Conservation (phyloP, 2,329 filamentous ascomycete species). For the Paramyrothecium sp. region DNA sequence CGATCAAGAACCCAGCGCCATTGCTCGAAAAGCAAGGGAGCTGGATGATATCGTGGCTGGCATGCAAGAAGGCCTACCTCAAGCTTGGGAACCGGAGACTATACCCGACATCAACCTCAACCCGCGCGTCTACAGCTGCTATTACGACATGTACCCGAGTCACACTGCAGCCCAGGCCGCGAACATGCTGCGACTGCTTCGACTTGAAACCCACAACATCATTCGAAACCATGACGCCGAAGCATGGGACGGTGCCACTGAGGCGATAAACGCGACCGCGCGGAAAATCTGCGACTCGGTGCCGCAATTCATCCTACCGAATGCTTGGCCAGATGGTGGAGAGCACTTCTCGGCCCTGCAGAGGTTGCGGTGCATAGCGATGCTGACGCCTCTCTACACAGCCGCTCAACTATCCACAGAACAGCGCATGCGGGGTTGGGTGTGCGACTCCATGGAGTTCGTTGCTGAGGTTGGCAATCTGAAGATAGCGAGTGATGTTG, state of each 20-base stretch:
- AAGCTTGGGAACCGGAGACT: not conserved
- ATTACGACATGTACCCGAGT: not conserved
- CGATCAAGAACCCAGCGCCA: not conserved
- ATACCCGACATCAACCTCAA: not conserved
- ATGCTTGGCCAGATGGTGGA: not conserved
- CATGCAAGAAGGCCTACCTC: not conserved
- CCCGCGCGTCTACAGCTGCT: not conserved
- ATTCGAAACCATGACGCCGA: not conserved
- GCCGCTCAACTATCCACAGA: not conserved
- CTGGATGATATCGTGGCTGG: not conserved
- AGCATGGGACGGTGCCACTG: not conserved
- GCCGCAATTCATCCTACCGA: not conserved
- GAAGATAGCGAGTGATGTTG: not conserved
- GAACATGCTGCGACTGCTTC: not conserved
- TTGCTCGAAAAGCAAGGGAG: not conserved
- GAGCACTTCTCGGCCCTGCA: not conserved
- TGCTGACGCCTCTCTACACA: not conserved
- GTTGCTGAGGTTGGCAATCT: not conserved
- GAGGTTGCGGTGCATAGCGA: not conserved
- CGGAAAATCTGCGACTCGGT: not conserved
- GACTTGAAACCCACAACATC: not conserved
- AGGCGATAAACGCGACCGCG: not conserved
- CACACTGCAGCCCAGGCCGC: not conserved
- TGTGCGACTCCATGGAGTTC: not conserved
- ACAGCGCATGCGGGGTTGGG: not conserved